phyloP scores from a whole-genome alignment of 2,329 filamentous ascomycete species.

The Lecanosticta acicola region DNA sequence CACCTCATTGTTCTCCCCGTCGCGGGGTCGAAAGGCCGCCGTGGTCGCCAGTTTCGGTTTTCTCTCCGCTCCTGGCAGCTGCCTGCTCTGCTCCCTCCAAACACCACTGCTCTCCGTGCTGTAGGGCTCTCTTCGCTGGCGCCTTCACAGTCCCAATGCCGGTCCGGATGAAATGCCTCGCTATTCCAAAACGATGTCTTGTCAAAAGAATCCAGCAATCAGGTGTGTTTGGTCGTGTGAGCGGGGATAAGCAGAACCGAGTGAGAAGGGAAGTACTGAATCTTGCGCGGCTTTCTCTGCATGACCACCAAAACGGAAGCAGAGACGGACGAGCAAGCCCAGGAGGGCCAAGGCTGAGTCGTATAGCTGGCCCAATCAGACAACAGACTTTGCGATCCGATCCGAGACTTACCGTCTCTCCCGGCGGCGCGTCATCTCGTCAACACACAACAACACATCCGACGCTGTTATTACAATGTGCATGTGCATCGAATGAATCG shows the following conservation, averaged over 20 bases:
- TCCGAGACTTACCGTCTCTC: neutral
- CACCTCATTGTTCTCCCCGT: conserved; percentile 26
- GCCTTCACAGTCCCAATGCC: neutral
- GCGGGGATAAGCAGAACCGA: neutral
- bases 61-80: neutral
- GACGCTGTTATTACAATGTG: no score
- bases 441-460: neutral
- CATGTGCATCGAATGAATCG: neutral
- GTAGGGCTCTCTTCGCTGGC: neutral
- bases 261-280: neutral
- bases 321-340: neutral
- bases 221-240: no score
- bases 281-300: neutral
- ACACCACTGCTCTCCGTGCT: neutral
- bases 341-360: neutral
- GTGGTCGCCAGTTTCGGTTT: conserved; percentile 24
- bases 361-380: neutral
- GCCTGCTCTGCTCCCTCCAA: conserved; percentile 1
- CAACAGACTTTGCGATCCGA: neutral
- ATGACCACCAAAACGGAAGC: neutral
- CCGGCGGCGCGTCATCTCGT: neutral
- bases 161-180: neutral
- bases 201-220: neutral
- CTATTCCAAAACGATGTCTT: neutral
- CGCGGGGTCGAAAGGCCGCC: conserved; percentile 20